A percentile compares a stretch with the other conserved stretches of the same genome.
Evolutionary conservation across 305 asterid genomes (phyloP).

Genomic region (Solanum hybrid): DNA sequence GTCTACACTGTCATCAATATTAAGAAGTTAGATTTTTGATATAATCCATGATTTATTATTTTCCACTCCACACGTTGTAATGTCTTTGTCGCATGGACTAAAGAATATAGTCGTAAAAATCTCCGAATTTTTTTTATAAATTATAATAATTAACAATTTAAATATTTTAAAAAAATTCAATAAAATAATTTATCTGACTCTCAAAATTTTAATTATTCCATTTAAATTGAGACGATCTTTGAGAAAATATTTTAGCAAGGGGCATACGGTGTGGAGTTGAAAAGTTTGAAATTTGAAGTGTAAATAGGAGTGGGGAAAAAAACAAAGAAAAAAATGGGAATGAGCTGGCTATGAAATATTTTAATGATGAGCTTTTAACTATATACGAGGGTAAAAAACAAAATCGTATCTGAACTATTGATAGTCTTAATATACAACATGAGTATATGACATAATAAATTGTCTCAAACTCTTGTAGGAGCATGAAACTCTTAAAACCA

Average conservation of each 20-base stretch:
- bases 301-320: not conserved
- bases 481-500: too few relatives aligned
- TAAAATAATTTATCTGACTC: not conserved
- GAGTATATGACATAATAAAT: too few relatives aligned
- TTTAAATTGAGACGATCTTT: not conserved
- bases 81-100: not conserved
- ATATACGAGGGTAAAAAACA: constrained; percentile 14
- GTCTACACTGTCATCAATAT: not conserved
- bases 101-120: not conserved
- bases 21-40: not conserved
- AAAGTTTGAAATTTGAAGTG: constrained; percentile 6
- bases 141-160: not conserved
- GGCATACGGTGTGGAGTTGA: not conserved
- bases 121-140: not conserved
- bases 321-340: constrained; percentile 8
- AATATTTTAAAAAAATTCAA: too few relatives aligned
- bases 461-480: accelerated
- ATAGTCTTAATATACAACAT: too few relatives aligned
- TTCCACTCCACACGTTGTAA: not conserved
- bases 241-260: not conserved
- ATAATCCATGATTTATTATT: not conserved
- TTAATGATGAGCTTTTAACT: constrained; percentile 2
- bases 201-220: not conserved
- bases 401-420: too few relatives aligned
- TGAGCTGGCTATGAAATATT: constrained; percentile 10